These are phyloP conservation scores for Tarenaya hassleriana DNA, from an alignment of 345 rosid genomes.

Conservation along the genomic window DNA sequence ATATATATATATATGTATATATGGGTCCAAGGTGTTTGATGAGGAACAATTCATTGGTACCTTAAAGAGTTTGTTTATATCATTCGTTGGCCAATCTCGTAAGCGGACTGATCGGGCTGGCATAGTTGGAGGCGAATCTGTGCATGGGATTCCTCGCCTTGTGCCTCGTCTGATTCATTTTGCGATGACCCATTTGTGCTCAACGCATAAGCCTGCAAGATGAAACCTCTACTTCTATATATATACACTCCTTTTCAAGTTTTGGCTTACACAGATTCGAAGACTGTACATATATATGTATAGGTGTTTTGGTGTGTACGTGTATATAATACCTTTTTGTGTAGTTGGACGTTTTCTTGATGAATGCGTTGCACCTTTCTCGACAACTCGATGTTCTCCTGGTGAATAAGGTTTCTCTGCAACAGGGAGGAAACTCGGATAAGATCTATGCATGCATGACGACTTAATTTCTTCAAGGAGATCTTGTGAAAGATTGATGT, in stretches of 20 bases:
- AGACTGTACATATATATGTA: constrained; percentile 1
- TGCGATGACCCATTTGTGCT: constrained; percentile 27
- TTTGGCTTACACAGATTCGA: background rate
- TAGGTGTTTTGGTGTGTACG: background rate
- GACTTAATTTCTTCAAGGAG: constrained; percentile 2
- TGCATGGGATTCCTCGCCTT: constrained; percentile 26
- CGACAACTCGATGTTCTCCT: constrained; percentile 53
- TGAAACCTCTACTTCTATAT: constrained; percentile 13
- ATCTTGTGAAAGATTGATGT: no score
- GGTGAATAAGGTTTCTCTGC: constrained; percentile 53
- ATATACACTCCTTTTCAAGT: background rate
- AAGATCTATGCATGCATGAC: no score
- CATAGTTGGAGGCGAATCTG: constrained; percentile 48
- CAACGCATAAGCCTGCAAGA: constrained; percentile 41
- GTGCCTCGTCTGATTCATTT: constrained; percentile 18
- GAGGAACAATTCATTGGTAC: constrained; percentile 18
- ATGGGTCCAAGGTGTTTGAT: no score
- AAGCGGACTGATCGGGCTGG: constrained; percentile 38
- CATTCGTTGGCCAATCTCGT: no score
- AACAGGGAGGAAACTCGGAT: background rate
- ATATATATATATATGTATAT: no score
- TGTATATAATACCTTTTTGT: constrained; percentile 41
- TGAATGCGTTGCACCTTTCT: constrained; percentile 38
- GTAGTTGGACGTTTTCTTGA: constrained; percentile 56
- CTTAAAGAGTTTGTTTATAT: constrained; percentile 30